These are phyloP conservation scores for Bryoglossum gracile DNA, from an alignment of 495 filamentous ascomycete species.

Conservation along the genomic window DNA sequence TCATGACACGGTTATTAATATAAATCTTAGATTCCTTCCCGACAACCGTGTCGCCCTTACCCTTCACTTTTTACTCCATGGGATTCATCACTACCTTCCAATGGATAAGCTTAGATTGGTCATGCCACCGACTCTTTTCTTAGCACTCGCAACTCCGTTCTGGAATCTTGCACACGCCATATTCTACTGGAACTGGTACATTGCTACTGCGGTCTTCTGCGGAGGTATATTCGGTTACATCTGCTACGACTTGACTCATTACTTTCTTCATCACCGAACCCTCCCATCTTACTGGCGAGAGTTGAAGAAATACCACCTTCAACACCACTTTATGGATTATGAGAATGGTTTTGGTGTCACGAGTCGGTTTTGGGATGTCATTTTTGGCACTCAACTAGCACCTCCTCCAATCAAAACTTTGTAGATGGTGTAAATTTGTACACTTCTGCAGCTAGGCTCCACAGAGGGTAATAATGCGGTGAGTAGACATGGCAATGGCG, in stretches of 20 bases:
- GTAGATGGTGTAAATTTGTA: slow-evolving; percentile 3
- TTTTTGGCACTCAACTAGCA: slow-evolving; percentile 82
- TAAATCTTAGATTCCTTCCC: slow-evolving; percentile 61
- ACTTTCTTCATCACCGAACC: slow-evolving; percentile 97
- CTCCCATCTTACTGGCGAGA: slow-evolving; percentile 79
- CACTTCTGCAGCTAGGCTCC: not conserved
- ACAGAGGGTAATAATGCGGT: slow-evolving; percentile 4
- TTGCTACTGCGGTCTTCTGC: slow-evolving; percentile 68
- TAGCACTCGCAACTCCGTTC: slow-evolving; percentile 80
- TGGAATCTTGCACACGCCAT: slow-evolving; percentile 85
- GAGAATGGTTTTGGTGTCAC: slow-evolving; percentile 98
- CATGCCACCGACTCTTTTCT: slow-evolving; percentile 90
- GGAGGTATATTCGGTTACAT: slow-evolving; percentile 95
- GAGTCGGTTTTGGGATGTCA: slow-evolving; percentile 90
- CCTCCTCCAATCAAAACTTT: slow-evolving; percentile 23
- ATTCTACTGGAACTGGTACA: slow-evolving; percentile 80
- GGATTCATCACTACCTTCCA: slow-evolving; percentile 95
- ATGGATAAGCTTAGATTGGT: slow-evolving; percentile 97
- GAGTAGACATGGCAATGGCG: slow-evolving; percentile 1
- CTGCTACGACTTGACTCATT: slow-evolving; percentile 95
- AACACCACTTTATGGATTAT: slow-evolving; percentile 95
- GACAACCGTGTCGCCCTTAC: slow-evolving; percentile 88
- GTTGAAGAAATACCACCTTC: slow-evolving; percentile 94
- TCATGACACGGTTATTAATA: slow-evolving; percentile 17
- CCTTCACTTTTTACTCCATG: slow-evolving; percentile 88